Conservation (phyloP, 192 early-diverging fungal genomes). For the Coemansia sp. region DNA sequence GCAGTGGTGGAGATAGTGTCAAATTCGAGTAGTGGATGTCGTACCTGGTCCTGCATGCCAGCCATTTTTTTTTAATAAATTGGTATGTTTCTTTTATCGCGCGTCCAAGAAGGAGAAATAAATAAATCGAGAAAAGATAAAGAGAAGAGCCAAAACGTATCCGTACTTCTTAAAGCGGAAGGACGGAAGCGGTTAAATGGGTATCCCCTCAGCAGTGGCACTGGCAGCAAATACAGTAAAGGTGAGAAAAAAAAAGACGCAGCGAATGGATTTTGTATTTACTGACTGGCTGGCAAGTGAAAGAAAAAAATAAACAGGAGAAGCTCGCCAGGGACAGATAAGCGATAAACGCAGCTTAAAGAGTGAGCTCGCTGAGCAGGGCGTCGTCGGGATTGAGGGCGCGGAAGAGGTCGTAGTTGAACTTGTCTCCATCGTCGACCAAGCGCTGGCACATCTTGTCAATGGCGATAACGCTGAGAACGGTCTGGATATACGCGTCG, state of each 20-base stretch:
- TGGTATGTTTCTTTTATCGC: neutral
- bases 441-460: slow-evolving; percentile 74
- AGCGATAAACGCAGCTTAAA: too few relatives aligned
- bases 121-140: slow-evolving; percentile 5
- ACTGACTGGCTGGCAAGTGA: too few relatives aligned
- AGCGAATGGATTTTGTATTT: too few relatives aligned
- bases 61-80: slow-evolving; percentile 32
- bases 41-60: slow-evolving; percentile 56
- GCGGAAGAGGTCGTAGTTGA: slow-evolving; percentile 63
- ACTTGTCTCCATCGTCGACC: slow-evolving; percentile 56
- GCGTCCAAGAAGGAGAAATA: slow-evolving; percentile 5
- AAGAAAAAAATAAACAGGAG: too few relatives aligned
- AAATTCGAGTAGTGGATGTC: neutral
- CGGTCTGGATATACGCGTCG: slow-evolving; percentile 89
- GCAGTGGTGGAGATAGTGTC: neutral
- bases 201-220: neutral
- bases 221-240: too few relatives aligned
- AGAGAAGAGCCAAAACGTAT: neutral
- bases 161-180: neutral
- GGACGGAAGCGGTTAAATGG: neutral
- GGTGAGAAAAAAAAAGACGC: too few relatives aligned
- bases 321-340: too few relatives aligned
- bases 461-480: slow-evolving; percentile 82
- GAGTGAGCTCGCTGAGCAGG: slow-evolving; percentile 60
- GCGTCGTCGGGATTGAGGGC: slow-evolving; percentile 67